Evolutionary conservation across 106 monocot genomes (phyloP), one percentile per base, ranked within the genome.

Genomic region (Dendrobium officinale): DNA sequence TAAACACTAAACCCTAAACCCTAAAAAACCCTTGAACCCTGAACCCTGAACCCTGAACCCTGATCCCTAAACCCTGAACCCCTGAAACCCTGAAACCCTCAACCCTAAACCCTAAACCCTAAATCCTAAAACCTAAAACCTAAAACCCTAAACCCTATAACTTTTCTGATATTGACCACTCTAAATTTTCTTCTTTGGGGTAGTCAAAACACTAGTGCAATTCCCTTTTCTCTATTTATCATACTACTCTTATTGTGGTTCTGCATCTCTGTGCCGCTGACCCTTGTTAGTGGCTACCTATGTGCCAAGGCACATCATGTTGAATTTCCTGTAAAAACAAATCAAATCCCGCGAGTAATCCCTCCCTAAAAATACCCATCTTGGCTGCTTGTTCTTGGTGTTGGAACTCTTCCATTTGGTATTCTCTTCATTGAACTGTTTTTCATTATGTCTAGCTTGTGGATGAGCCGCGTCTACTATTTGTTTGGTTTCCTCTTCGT

Each of bases 351-450:
- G 26, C 81, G 89, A 1, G 79, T 84, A 77, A 80, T 89, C 37
- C 89, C 89, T n/a, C n/a, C n/a, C n/a, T n/a, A n/a, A n/a, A n/a
- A n/a, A n/a, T n/a, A n/a, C n/a, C n/a, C n/a, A n/a, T 66, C 89
- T 37, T 89, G 89, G 89, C 19, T 89, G 61, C 61, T 89, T 72
- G 89, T 89, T 42, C 82, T 86, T 51, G 86, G 82, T 5, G 89
- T 86, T 6, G 89, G 89, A 0, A 86, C 89, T 2, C 82, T 89
- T 1, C 89, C 89, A 10, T 89, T 89, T 72, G 89, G 86, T 42
- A 89, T 86, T 22, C 84, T 89, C 19, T 89, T 89, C 84, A 86
- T 89, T 58, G 89, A 89, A 80, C 84, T 89, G 18, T 84, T 89
- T 82, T 89, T 89, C 79, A 89, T 89, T 31, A 86, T 89, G 86